Evolutionary conservation across 1,284 basidiomycete genomes (phyloP).

Genomic region (Porodaedalea pini): DNA sequence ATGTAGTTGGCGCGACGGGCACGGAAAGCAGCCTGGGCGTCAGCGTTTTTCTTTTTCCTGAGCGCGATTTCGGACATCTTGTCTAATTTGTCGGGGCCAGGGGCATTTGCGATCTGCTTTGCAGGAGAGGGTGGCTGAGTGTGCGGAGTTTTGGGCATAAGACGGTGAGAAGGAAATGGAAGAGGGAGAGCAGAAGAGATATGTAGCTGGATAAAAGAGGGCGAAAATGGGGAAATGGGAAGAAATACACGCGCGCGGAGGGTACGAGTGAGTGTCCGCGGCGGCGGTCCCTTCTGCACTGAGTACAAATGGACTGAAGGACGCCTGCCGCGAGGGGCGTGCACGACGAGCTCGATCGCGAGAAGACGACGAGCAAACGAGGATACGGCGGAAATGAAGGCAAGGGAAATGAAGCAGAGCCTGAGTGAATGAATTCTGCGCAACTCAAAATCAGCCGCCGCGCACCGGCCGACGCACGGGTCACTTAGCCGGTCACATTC

Average conservation of each 20-base stretch:
- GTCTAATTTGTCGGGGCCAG: slow-evolving; percentile 35
- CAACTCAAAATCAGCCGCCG: neutral
- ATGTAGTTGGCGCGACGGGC: slow-evolving; percentile 78
- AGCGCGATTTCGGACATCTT: slow-evolving; percentile 59
- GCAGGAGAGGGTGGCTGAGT: slow-evolving; percentile 24
- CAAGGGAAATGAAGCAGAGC: neutral
- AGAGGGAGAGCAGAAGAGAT: slow-evolving; percentile 31
- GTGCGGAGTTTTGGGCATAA: slow-evolving; percentile 21
- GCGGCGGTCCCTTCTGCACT: too few relatives aligned
- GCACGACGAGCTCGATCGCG: neutral
- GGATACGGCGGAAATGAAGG: neutral
- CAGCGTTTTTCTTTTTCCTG: slow-evolving; percentile 82
- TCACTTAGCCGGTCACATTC: neutral
- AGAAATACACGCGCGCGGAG: neutral
- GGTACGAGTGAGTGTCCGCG: neutral
- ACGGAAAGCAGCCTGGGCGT: slow-evolving; percentile 71
- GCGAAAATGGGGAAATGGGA: neutral
- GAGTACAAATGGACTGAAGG: neutral
- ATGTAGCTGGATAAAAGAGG: slow-evolving; percentile 24
- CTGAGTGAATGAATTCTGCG: neutral
- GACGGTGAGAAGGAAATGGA: slow-evolving; percentile 32
- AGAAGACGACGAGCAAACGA: neutral
- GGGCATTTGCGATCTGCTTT: slow-evolving; percentile 12
- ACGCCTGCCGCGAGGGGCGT: slow-evolving; percentile 1
- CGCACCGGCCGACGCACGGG: neutral